Evolutionary conservation across 129 eudicot species (phyloP).

Genomic region (sunflower (Helianthus annuus)): DNA sequence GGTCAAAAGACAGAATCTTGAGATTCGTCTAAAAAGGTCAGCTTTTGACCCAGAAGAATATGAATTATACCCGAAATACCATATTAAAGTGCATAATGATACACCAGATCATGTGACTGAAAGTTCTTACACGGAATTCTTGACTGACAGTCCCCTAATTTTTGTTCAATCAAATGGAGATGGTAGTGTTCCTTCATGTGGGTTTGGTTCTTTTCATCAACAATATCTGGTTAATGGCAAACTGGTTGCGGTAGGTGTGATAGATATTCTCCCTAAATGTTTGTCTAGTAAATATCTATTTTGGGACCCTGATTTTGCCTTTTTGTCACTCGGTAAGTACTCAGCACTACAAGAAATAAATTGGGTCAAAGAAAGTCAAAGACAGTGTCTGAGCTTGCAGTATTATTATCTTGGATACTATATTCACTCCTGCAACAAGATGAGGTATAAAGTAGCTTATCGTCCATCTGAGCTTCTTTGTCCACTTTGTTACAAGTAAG

Average conservation of each 20-base stretch:
- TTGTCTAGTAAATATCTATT: slow-evolving; percentile 62
- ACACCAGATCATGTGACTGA: slow-evolving; percentile 71
- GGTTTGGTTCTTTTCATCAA: slow-evolving; percentile 97
- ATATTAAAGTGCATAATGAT: slow-evolving; percentile 84
- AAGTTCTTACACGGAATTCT: slow-evolving; percentile 79
- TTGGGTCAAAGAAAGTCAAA: slow-evolving; percentile 71
- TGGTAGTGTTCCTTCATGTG: slow-evolving; percentile 66
- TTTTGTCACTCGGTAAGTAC: slow-evolving; percentile 78
- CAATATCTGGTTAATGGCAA: slow-evolving; percentile 82
- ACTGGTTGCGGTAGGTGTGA: slow-evolving; percentile 89
- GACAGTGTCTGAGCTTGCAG: slow-evolving; percentile 66
- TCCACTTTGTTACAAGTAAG: slow-evolving; percentile 56
- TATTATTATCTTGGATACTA: slow-evolving; percentile 95
- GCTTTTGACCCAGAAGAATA: slow-evolving; percentile 85
- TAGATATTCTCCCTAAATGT: slow-evolving; percentile 96
- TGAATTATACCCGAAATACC: slow-evolving; percentile 77
- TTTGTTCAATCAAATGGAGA: slow-evolving; percentile 61
- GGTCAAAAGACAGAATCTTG: slow-evolving; percentile 49
- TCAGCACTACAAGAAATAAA: slow-evolving; percentile 79
- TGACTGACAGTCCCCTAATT: slow-evolving; percentile 75
- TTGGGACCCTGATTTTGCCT: slow-evolving; percentile 89
- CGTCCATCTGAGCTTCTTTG: slow-evolving; percentile 80
- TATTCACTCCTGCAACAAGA: slow-evolving; percentile 86
- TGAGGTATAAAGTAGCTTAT: slow-evolving; percentile 87
- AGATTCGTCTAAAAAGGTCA: slow-evolving; percentile 69